These are phyloP conservation scores for Neurospora terricola DNA, from an alignment of 495 filamentous ascomycete species.

Conservation along the genomic window DNA sequence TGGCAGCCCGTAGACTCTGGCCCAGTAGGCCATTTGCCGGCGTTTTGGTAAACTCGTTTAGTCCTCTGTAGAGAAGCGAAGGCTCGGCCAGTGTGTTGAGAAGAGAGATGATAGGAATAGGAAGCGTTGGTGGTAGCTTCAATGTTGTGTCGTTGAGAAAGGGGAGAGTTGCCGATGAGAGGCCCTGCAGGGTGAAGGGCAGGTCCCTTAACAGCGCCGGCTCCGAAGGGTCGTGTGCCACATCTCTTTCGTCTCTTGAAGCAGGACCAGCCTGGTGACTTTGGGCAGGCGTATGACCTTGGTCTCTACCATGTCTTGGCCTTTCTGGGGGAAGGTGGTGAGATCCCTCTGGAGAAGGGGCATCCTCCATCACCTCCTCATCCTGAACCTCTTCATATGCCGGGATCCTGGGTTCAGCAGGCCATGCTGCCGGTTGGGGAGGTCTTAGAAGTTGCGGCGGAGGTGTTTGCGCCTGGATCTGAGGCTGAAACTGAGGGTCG, in stretches of 20 bases:
- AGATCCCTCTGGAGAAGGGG: constrained; percentile 45
- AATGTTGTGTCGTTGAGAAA: constrained; percentile 57
- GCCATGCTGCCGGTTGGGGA: background rate
- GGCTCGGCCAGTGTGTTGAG: constrained; percentile 89
- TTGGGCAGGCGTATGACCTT: constrained; percentile 9
- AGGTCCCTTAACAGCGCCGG: constrained; percentile 75
- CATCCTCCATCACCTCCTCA: constrained; percentile 39
- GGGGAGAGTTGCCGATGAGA: constrained; percentile 74
- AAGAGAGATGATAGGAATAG: constrained; percentile 76
- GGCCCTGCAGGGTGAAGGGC: constrained; percentile 88
- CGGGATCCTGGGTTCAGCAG: constrained; percentile 1
- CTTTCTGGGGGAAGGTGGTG: constrained; percentile 28
- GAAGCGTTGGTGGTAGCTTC: constrained; percentile 66
- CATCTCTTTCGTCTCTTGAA: background rate
- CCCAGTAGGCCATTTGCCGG: constrained; percentile 58
- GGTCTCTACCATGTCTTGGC: constrained; percentile 13
- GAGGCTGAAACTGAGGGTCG: background rate
- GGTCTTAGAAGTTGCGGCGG: background rate
- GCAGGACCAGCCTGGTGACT: background rate
- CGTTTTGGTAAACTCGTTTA: constrained; percentile 71
- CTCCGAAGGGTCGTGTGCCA: constrained; percentile 43
- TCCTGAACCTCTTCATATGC: constrained; percentile 18
- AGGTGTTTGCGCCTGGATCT: background rate
- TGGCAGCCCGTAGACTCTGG: constrained; percentile 86
- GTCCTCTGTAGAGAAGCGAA: constrained; percentile 72